These are phyloP conservation scores for Triglochin maritima DNA, from an alignment of 106 monocot species.

Conservation along the genomic window DNA sequence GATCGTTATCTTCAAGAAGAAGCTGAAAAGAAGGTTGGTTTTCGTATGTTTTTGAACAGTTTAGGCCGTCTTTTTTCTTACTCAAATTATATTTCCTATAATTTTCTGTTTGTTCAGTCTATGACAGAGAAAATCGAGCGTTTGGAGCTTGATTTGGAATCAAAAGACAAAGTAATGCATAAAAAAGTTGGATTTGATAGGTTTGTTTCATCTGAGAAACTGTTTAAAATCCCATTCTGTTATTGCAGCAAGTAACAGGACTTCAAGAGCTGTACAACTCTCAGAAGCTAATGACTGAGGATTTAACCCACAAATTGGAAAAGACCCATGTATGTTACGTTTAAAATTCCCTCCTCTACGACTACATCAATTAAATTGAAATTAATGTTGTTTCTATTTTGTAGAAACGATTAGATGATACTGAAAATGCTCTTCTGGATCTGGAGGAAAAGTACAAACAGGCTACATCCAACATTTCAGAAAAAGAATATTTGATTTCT, in stretches of 20 bases:
- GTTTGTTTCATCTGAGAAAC: background rate
- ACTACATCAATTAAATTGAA: background rate
- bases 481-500: slow-evolving; percentile 80
- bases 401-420: slow-evolving; percentile 64
- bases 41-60: background rate
- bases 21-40: slow-evolving; percentile 71
- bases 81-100: background rate
- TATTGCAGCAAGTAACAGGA: slow-evolving; percentile 63
- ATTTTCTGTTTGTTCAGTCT: slow-evolving; percentile 26
- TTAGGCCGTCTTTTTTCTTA: background rate
- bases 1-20: slow-evolving; percentile 62
- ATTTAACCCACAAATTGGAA: slow-evolving; percentile 69
- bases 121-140: slow-evolving; percentile 71
- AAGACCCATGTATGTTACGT: slow-evolving; percentile 53
- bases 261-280: slow-evolving; percentile 92
- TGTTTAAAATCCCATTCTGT: slow-evolving; percentile 2
- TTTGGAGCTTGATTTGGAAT: slow-evolving; percentile 54
- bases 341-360: background rate
- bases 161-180: slow-evolving; percentile 59
- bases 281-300: slow-evolving; percentile 58
- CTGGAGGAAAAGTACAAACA: slow-evolving; percentile 88
- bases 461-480: slow-evolving; percentile 70
- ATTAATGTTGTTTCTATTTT: background rate
- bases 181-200: background rate
- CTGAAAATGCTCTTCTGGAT: slow-evolving; percentile 54